These are phyloP conservation scores for Auriscalpium orientale DNA, from an alignment of 768 basidiomycete species.

Conservation along the genomic window DNA sequence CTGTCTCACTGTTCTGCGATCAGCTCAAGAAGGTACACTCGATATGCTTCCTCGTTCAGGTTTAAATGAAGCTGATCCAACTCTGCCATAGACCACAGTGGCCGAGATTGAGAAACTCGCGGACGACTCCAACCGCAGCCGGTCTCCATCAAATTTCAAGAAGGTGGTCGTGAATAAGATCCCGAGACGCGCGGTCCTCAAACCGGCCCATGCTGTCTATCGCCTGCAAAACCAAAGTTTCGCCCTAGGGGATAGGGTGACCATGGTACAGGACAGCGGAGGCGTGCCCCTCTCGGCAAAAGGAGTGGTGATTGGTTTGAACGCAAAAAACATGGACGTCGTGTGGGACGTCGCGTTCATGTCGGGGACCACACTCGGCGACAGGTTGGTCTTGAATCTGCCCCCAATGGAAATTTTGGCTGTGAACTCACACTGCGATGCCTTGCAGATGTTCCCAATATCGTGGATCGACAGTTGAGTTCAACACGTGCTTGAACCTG, in stretches of 20 bases:
- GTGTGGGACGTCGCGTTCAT: constrained; percentile 96
- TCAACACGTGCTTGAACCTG: constrained; percentile 85
- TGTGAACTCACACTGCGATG: no score
- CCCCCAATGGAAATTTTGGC: constrained; percentile 8
- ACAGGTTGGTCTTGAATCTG: constrained; percentile 44
- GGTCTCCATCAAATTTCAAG: constrained; percentile 62
- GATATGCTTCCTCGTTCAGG: background rate
- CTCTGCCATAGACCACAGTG: constrained; percentile 57
- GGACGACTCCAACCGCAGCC: constrained; percentile 55
- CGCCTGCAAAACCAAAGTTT: constrained; percentile 87
- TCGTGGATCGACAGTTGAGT: constrained; percentile 83
- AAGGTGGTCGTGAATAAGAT: constrained; percentile 91
- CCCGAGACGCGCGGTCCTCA: constrained; percentile 87
- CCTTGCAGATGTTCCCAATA: constrained; percentile 75
- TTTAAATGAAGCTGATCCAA: background rate
- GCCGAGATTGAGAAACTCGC: constrained; percentile 70
- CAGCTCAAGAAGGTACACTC: constrained; percentile 73
- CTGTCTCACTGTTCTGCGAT: constrained; percentile 87
- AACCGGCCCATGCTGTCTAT: constrained; percentile 84
- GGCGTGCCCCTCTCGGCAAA: constrained; percentile 86
- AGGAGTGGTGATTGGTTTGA: constrained; percentile 90
- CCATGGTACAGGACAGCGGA: constrained; percentile 93
- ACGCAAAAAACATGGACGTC: constrained; percentile 83
- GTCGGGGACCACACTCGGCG: constrained; percentile 80
- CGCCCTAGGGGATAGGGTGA: constrained; percentile 84